Conservation (phyloP, 177 flowering plant species). For the Vitis hybrid region DNA sequence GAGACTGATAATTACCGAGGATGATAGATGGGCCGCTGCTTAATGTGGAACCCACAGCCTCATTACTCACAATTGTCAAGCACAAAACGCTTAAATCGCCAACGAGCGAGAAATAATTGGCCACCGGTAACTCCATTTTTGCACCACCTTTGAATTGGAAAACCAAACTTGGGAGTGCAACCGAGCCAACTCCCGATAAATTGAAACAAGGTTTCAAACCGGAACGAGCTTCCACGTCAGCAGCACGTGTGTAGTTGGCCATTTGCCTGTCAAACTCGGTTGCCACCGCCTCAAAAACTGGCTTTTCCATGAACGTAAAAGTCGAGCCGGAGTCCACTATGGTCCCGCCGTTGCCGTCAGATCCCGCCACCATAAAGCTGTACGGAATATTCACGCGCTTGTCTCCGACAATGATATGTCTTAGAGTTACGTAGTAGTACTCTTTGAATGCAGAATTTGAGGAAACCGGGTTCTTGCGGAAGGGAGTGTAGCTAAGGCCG, state of each 20-base stretch:
- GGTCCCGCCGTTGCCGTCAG: slow-evolving; percentile 71
- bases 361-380: slow-evolving; percentile 35
- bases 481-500: slow-evolving; percentile 61
- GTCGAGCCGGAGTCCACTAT: slow-evolving; percentile 88
- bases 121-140: slow-evolving; percentile 53
- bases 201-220: slow-evolving; percentile 74
- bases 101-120: slow-evolving; percentile 51
- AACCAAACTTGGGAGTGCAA: slow-evolving; percentile 49
- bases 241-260: slow-evolving; percentile 35
- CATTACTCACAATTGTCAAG: slow-evolving; percentile 47
- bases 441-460: slow-evolving; percentile 20
- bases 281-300: slow-evolving; percentile 43
- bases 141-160: slow-evolving; percentile 85
- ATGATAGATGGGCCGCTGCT: slow-evolving; percentile 65
- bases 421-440: slow-evolving; percentile 42
- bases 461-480: slow-evolving; percentile 44
- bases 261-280: slow-evolving; percentile 41
- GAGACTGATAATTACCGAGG: slow-evolving; percentile 75
- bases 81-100: slow-evolving; percentile 35
- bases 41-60: slow-evolving; percentile 11
- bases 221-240: slow-evolving; percentile 35
- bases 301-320: slow-evolving; percentile 66
- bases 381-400: slow-evolving; percentile 50
- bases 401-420: slow-evolving; percentile 43
- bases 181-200: slow-evolving; percentile 30